phyloP scores from a whole-genome alignment of 2,329 filamentous ascomycete species.

The Cryphonectria japonica region DNA sequence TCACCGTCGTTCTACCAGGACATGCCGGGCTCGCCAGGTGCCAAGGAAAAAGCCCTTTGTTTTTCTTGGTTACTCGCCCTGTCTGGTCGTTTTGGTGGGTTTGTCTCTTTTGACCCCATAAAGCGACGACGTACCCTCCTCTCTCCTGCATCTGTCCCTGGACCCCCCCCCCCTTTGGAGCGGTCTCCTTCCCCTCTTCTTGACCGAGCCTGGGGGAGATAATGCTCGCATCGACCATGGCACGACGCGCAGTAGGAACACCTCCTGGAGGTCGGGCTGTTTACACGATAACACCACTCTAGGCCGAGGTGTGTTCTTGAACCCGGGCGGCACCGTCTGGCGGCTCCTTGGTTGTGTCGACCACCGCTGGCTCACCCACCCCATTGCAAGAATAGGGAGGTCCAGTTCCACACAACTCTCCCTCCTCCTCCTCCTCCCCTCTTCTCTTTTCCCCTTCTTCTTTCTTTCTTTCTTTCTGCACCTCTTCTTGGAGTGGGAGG shows the following conservation, averaged over 20 bases:
- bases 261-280: neutral
- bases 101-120: neutral
- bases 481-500: no score
- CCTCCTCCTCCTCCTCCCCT: no score
- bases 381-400: no score
- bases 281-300: neutral
- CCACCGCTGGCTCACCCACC: no score
- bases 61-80: neutral
- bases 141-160: slow-evolving; percentile 12
- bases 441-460: no score
- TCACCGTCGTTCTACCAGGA: slow-evolving; percentile 7
- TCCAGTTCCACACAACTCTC: no score
- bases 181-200: neutral
- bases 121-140: neutral
- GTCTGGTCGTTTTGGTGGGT: slow-evolving; percentile 9
- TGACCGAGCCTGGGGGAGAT: neutral
- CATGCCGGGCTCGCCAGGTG: slow-evolving; percentile 13
- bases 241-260: neutral
- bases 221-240: slow-evolving; percentile 7
- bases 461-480: no score
- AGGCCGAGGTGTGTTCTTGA: neutral
- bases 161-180: neutral
- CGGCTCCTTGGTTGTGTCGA: no score
- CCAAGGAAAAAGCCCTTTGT: no score
- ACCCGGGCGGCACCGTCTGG: neutral